A percentile compares a stretch with the other conserved stretches of the same genome.
These are phyloP conservation scores for Castanea crenata DNA, from an alignment of 306 rosid species.

Conservation along the genomic window DNA sequence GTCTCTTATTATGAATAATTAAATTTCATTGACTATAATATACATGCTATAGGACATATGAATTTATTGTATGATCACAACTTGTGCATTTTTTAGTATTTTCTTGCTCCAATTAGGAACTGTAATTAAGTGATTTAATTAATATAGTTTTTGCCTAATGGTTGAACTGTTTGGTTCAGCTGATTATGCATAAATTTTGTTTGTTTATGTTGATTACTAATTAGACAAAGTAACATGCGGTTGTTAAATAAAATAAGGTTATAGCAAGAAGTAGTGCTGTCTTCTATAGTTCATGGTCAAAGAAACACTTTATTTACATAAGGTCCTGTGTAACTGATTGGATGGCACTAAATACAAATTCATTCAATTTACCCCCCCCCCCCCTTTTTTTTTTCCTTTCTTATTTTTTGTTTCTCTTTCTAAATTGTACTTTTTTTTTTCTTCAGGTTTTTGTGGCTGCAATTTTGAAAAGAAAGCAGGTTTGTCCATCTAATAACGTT, in stretches of 20 bases:
- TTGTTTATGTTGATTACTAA: no score
- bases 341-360: neutral
- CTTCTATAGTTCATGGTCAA: conserved; percentile 25
- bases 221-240: conserved; percentile 13
- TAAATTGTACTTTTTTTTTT: neutral
- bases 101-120: neutral
- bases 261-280: conserved; percentile 11
- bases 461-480: conserved; percentile 63
- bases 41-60: no score
- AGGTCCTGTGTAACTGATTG: no score
- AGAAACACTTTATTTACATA: neutral
- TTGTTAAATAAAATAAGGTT: conserved; percentile 15
- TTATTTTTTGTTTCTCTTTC: neutral
- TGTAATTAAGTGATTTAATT: no score
- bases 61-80: no score
- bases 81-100: no score
- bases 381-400: neutral
- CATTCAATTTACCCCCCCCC: neutral
- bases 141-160: no score
- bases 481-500: conserved; percentile 45
- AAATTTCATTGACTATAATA: no score
- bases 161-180: no score
- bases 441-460: conserved; percentile 93
- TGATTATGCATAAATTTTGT: no score
- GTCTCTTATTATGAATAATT: no score